phyloP scores from a whole-genome alignment of 805 yeast genomes.

The Alloascoidea hylecoeti region DNA sequence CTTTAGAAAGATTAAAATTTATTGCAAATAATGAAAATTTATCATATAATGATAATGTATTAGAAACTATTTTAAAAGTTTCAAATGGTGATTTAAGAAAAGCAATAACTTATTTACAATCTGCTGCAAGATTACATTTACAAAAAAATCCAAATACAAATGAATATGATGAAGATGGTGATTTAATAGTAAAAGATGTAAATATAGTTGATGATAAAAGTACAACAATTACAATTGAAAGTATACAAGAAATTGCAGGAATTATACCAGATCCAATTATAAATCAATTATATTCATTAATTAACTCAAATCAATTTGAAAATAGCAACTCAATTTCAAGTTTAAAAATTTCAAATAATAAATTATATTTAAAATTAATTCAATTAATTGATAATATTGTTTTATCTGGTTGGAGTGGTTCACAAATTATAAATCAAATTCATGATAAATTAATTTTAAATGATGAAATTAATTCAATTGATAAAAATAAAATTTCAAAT shows the following conservation, averaged over 20 bases:
- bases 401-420: slow-evolving; percentile 67
- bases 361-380: slow-evolving; percentile 18
- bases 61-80: slow-evolving; percentile 51
- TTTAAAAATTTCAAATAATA: slow-evolving; percentile 12
- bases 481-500: slow-evolving; percentile 53
- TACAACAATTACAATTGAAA: slow-evolving; percentile 23
- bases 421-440: slow-evolving; percentile 54
- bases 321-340: no score
- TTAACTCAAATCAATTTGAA: no score
- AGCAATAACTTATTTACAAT: slow-evolving; percentile 83
- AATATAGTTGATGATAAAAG: slow-evolving; percentile 11
- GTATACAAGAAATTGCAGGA: slow-evolving; percentile 66
- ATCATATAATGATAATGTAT: slow-evolving; percentile 33
- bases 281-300: no score
- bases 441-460: slow-evolving; percentile 53
- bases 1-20: slow-evolving; percentile 49
- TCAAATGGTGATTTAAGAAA: slow-evolving; percentile 87
- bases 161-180: slow-evolving; percentile 14
- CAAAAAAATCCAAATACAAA: slow-evolving; percentile 6
- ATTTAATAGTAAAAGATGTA: slow-evolving; percentile 14
- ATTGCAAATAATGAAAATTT: slow-evolving; percentile 41
- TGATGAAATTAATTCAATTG: slow-evolving; percentile 30
- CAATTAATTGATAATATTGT: slow-evolving; percentile 33
- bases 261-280: slow-evolving; percentile 42
- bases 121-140: slow-evolving; percentile 48